Conservation (phyloP, 768 basidiomycete species). For the Hygrocybe coccinea region DNA sequence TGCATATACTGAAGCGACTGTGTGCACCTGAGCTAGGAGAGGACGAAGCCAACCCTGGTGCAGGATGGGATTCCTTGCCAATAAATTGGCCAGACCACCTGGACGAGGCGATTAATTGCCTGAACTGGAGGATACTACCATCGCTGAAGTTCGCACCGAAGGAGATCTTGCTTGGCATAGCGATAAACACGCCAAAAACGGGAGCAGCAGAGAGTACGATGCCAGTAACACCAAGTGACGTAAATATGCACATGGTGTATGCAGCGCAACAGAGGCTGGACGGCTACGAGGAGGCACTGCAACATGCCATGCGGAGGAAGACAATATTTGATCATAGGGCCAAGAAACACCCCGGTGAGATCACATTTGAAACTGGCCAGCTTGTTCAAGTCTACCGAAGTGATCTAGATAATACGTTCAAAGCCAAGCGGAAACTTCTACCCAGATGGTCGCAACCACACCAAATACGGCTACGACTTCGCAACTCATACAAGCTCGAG, state of each 20-base stretch:
- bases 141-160: neutral
- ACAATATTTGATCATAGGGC: constrained; percentile 20
- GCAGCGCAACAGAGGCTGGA: constrained; percentile 29
- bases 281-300: constrained; percentile 21
- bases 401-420: neutral
- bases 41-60: constrained; percentile 13
- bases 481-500: constrained; percentile 7
- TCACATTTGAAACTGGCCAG: constrained; percentile 22
- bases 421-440: constrained; percentile 25
- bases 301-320: constrained; percentile 24
- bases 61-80: constrained; percentile 13
- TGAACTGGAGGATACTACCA: neutral
- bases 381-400: constrained; percentile 32
- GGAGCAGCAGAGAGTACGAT: neutral
- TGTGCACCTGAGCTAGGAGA: constrained; percentile 32
- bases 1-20: constrained; percentile 23
- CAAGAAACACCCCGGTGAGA: constrained; percentile 9
- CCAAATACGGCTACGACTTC: neutral
- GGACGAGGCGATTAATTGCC: constrained; percentile 16
- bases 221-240: neutral
- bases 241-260: constrained; percentile 24
- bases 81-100: constrained; percentile 24
- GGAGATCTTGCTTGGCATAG: neutral
- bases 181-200: neutral
- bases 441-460: constrained; percentile 9